Conservation (phyloP, 2,329 filamentous ascomycete genomes). For the Diaporthe vexans region DNA sequence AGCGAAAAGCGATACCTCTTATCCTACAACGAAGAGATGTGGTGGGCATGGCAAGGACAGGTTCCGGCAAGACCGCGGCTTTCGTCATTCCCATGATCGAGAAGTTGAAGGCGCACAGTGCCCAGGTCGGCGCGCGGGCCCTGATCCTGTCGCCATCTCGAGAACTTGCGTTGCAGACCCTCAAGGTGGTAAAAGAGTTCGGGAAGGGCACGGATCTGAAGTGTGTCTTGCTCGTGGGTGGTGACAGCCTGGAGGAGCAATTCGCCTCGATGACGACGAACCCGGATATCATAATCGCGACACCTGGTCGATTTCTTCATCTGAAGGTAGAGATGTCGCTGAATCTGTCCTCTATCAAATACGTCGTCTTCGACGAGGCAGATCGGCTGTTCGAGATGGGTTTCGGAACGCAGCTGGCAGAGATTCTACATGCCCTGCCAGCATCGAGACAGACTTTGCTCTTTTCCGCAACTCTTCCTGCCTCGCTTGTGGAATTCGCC, state of each 20-base stretch:
- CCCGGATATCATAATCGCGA: constrained; percentile 97
- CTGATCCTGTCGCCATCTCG: constrained; percentile 92
- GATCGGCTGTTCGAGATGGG: constrained; percentile 99
- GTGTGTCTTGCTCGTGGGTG: constrained; percentile 91
- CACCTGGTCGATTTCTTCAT: constrained; percentile 95
- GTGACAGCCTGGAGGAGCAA: constrained; percentile 95
- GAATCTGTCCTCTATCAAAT: constrained; percentile 90
- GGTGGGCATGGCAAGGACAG: constrained; percentile 99
- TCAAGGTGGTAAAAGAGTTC: constrained; percentile 97
- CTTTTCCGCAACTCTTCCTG: constrained; percentile 95
- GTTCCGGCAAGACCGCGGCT: constrained; percentile 97
- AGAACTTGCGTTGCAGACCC: constrained; percentile 93
- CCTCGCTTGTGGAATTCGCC: constrained; percentile 95
- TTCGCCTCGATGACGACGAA: constrained; percentile 94
- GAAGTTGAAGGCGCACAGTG: constrained; percentile 88
- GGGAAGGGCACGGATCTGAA: constrained; percentile 91
- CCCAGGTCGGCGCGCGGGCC: constrained; percentile 86
- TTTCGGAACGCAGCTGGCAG: constrained; percentile 91
- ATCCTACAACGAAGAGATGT: constrained; percentile 93
- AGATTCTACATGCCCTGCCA: constrained; percentile 92
- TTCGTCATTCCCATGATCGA: constrained; percentile 99
- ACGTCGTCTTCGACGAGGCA: constrained; percentile 98
- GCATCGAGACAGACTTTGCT: constrained; percentile 88
- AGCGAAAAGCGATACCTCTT: constrained; percentile 94
- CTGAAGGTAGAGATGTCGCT: constrained; percentile 96